Evolutionary conservation across 345 rosid species (phyloP).

Genomic region (Geranium rotundifolium): DNA sequence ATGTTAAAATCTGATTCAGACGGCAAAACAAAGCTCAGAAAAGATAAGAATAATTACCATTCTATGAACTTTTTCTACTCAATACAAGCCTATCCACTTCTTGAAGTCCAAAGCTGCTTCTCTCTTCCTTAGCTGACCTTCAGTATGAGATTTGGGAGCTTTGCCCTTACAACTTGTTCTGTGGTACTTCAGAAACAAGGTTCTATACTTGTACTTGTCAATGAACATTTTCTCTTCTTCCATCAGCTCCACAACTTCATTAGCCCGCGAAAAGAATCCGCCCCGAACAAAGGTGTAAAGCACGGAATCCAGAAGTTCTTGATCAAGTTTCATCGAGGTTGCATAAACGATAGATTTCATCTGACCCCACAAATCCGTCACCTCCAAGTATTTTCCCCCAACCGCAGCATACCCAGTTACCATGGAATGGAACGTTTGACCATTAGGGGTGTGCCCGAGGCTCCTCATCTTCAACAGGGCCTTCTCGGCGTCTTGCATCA

Average conservation of each 20-base stretch:
- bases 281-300: conserved; percentile 89
- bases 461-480: conserved; percentile 77
- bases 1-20: no score
- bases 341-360: conserved; percentile 70
- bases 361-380: conserved; percentile 91
- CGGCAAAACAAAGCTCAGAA: no score
- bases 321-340: conserved; percentile 67
- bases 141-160: conserved; percentile 81
- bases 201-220: conserved; percentile 80
- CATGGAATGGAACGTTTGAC: conserved; percentile 93
- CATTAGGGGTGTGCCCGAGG: conserved; percentile 74
- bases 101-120: conserved; percentile 62
- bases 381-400: conserved; percentile 80
- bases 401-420: conserved; percentile 83
- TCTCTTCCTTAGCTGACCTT: conserved; percentile 64
- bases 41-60: no score
- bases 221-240: conserved; percentile 74
- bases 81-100: conserved; percentile 69
- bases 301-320: conserved; percentile 82
- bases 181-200: conserved; percentile 81
- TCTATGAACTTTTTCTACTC: conserved; percentile 8
- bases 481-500: conserved; percentile 93
- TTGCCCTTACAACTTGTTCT: conserved; percentile 81
- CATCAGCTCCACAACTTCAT: conserved; percentile 74
- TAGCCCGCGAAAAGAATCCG: conserved; percentile 68